phyloP scores from a whole-genome alignment of 148 eudicot species.

The Pharnaceum exiguum region DNA sequence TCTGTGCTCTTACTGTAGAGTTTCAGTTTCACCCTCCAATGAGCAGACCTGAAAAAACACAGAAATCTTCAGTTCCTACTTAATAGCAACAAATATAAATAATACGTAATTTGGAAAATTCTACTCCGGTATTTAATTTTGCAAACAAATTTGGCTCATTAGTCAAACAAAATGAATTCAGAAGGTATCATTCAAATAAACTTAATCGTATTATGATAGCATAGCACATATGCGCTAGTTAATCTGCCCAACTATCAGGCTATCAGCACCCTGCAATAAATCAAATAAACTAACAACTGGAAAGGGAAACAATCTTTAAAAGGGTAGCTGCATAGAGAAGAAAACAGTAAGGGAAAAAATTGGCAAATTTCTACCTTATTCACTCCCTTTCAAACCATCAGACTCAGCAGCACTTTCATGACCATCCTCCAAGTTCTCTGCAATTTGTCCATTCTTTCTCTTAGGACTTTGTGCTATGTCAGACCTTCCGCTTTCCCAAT shows the following conservation, averaged over 20 bases:
- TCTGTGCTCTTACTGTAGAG: no score
- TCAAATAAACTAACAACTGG: no score
- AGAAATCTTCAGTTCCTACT: background rate
- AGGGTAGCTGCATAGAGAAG: background rate
- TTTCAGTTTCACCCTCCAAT: background rate
- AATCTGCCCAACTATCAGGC: no score
- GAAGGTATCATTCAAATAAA: no score
- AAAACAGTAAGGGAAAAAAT: background rate
- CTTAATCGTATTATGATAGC: no score
- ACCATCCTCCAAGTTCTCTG: conserved; percentile 13
- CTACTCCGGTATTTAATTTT: no score
- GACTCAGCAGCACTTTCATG: background rate
- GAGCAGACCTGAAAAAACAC: background rate
- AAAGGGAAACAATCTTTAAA: background rate
- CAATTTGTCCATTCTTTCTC: conserved; percentile 3
- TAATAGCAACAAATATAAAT: conserved; percentile 14
- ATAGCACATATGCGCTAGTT: no score
- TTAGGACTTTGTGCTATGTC: conserved; percentile 18
- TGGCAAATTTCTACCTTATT: conserved; percentile 14
- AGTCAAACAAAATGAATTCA: no score
- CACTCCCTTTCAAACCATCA: conserved; percentile 7
- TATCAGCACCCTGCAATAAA: no score
- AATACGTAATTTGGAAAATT: no score
- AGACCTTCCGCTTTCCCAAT: conserved; percentile 25
- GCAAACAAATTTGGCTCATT: no score